Evolutionary conservation across 805 yeast genomes (phyloP), one percentile per base, ranked within the genome.

Genomic region (Candida alai): DNA sequence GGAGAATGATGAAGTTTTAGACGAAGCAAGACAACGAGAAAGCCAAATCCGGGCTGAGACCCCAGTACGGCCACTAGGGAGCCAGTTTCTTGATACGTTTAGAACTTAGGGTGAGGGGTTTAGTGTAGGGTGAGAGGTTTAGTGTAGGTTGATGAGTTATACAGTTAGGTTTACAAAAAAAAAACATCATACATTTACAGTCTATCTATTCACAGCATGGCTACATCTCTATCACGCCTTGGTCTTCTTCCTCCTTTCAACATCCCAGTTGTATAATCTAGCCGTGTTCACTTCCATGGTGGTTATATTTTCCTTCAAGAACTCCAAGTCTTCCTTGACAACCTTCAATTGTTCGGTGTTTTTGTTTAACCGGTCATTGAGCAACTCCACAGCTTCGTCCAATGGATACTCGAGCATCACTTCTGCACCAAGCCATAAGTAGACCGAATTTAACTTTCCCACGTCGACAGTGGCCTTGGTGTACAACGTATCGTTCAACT

Each of bases 221-320:
- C 8, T 28, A 28, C 6, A 17, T 11, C 7, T 26, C 15, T 16
- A 17, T 16, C 20, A 26, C 32, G 59, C 60, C 43, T 35, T 70
- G 68, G 32, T 62, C 51, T 47, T 63, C 58, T 65, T 81, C 57
- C 89, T 75, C 60, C 85, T 73, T 51, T 81, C 84, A 7, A 85
- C 90, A 53, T 84, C 94, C 89, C 90, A 84, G 50, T 85, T 85
- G 54, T 84, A 85, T 54, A 84, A 70, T 44, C 98, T 74, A 1
- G 98, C 97, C 12, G 95, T 87, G 54, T 93, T 93, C 33, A 93
- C 98, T 58, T 93, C 97, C 89, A 93, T 86, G 3, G 97, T 90
- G 11, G 98, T 93, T 42, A 90, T 89, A 49, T 88, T 88, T 45
- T 84, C 93, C 44, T 93, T 76, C 41, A 81, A 68, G 45, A 79